Percentiles rank a stretch among this genome's conserved stretches.
phyloP scores from a whole-genome alignment of 2,329 filamentous ascomycete genomes.

The Arthroderma sp. region DNA sequence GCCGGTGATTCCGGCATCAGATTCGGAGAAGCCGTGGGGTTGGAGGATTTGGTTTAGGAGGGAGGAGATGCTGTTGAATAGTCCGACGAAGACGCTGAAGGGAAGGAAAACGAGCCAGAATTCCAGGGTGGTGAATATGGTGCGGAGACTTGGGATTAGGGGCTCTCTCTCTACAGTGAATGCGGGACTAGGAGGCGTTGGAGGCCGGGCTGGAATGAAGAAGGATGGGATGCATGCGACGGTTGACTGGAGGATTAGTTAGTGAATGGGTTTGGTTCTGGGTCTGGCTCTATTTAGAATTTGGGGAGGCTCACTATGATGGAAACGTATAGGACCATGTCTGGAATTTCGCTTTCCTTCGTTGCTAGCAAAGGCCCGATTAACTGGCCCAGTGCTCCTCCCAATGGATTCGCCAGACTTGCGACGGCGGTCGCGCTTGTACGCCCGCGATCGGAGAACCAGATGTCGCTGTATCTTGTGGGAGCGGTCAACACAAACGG shows the following conservation, averaged over 20 bases:
- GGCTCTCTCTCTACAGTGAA: conserved; percentile 43
- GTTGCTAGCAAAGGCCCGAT: conserved; percentile 67
- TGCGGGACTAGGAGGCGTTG: conserved; percentile 62
- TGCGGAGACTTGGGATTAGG: conserved; percentile 40
- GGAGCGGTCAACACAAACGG: conserved; percentile 85
- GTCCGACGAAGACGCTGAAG: conserved; percentile 74
- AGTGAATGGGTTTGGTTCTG: neutral
- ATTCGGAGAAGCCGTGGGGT: conserved; percentile 73
- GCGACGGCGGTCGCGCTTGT: conserved; percentile 78
- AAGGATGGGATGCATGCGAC: conserved; percentile 60
- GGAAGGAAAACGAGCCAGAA: conserved; percentile 71
- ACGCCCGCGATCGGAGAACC: conserved; percentile 77
- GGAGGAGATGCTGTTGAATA: conserved; percentile 85
- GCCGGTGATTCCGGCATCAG: conserved; percentile 77
- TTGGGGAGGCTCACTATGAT: conserved; percentile 53
- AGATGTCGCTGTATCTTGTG: conserved; percentile 81
- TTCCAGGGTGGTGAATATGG: conserved; percentile 48
- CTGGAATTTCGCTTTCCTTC: conserved; percentile 51
- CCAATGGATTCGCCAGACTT: conserved; percentile 78
- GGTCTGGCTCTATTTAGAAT: neutral
- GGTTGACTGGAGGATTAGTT: conserved; percentile 36
- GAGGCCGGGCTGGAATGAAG: conserved; percentile 64
- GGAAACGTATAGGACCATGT: conserved; percentile 72
- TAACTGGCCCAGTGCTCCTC: conserved; percentile 76
- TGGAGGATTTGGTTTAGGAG: conserved; percentile 80